Percentiles rank a stretch among this genome's conserved stretches.
Evolutionary conservation across 345 rosid species (phyloP).

Genomic region (Firmiana major): DNA sequence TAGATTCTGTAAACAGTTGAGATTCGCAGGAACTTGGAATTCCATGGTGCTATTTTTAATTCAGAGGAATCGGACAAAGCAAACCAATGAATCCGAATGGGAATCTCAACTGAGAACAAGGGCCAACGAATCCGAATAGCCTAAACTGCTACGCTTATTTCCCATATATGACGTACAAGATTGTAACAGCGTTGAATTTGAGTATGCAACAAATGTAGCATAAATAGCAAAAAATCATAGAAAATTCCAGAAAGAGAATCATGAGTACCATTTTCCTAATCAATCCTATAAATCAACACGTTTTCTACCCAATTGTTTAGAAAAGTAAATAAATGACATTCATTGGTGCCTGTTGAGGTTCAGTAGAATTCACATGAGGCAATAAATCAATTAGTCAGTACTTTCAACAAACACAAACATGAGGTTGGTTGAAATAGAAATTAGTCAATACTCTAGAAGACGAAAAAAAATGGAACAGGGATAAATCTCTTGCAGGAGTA

Average conservation of each 20-base stretch:
- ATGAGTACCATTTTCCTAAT: neutral
- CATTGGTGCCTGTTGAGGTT: neutral
- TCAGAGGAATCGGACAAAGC: neutral
- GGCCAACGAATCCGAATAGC: neutral
- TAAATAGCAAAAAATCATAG: too few relatives aligned
- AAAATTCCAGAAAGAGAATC: neutral
- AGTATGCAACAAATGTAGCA: too few relatives aligned
- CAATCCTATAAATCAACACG: neutral
- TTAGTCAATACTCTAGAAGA: neutral
- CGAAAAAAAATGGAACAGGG: neutral
- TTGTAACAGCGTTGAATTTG: too few relatives aligned
- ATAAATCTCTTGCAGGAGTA: neutral
- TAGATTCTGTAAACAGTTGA: neutral
- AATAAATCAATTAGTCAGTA: neutral
- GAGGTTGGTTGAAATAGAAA: neutral
- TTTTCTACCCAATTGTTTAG: neutral
- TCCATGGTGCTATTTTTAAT: neutral
- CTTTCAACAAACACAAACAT: neutral
- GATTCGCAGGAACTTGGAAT: neutral
- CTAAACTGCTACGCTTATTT: neutral
- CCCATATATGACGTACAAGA: neutral
- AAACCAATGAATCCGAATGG: neutral
- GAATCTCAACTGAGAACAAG: neutral
- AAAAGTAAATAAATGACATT: neutral
- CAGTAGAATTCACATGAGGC: neutral